These are phyloP conservation scores for Hemileia vastatrix DNA, from an alignment of 1,284 basidiomycete species.

Conservation along the genomic window DNA sequence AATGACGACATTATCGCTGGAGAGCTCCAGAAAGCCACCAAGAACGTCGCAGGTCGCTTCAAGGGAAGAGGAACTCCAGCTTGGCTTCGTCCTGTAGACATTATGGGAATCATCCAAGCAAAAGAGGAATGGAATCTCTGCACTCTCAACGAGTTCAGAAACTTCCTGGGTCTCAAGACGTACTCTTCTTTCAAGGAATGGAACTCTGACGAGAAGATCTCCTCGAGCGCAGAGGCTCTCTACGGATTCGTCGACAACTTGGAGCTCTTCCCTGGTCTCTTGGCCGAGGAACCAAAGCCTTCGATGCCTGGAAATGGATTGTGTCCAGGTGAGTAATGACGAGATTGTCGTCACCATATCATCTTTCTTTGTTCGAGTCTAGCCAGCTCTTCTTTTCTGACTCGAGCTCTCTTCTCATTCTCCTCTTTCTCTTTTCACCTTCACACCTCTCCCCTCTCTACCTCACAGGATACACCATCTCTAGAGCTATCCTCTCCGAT, in stretches of 20 bases:
- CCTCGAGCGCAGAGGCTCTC: conserved; percentile 59
- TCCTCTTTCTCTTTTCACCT: no score
- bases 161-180: conserved; percentile 49
- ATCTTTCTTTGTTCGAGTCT: no score
- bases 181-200: conserved; percentile 65
- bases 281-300: conserved; percentile 66
- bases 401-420: no score
- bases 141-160: conserved; percentile 73
- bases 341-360: no score
- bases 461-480: conserved; percentile 75
- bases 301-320: conserved; percentile 62
- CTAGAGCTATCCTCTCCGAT: conserved; percentile 74
- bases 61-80: conserved; percentile 65
- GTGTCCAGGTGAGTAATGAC: neutral
- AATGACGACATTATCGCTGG: conserved; percentile 29
- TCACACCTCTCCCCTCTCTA: no score
- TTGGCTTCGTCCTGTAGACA: conserved; percentile 64
- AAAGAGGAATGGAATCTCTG: conserved; percentile 64
- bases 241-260: conserved; percentile 38
- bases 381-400: no score
- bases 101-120: conserved; percentile 69
- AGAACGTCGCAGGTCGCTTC: conserved; percentile 65
- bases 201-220: conserved; percentile 65
- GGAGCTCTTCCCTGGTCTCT: no score
- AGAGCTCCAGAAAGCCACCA: conserved; percentile 41